Percentiles rank a stretch among this genome's conserved stretches.
These are phyloP conservation scores for Leccinum subgranulosum DNA, from an alignment of 768 basidiomycete genomes.

Conservation along the genomic window DNA sequence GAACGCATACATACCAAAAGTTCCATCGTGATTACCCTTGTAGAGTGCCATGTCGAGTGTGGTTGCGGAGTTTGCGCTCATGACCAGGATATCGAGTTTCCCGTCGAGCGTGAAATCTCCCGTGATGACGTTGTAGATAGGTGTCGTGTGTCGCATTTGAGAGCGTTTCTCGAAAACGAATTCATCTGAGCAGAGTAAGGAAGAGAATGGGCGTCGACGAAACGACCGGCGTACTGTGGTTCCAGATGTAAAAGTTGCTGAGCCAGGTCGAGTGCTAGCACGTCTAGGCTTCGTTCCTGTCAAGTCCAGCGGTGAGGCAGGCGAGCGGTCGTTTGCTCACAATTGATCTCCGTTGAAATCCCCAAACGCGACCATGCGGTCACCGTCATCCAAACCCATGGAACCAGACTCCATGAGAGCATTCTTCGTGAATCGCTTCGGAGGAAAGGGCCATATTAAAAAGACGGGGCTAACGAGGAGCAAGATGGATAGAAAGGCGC, in stretches of 20 bases:
- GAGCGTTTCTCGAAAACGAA: conserved; percentile 53
- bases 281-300: conserved; percentile 59
- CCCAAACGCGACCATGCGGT: conserved; percentile 82
- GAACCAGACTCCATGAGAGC: conserved; percentile 76
- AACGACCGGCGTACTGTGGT: conserved; percentile 56
- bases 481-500: conserved; percentile 13
- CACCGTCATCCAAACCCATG: conserved; percentile 70
- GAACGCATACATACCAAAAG: conserved; percentile 53
- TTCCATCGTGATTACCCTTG: conserved; percentile 55
- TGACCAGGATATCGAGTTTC: conserved; percentile 84
- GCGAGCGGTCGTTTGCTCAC: conserved; percentile 44
- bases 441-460: conserved; percentile 78
- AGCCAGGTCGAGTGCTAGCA: conserved; percentile 69
- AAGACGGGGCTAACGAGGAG: conserved; percentile 20
- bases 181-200: conserved; percentile 40
- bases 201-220: not conserved
- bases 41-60: conserved; percentile 72
- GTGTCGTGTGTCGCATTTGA: conserved; percentile 51
- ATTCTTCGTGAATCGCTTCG: conserved; percentile 83
- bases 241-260: conserved; percentile 82
- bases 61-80: conserved; percentile 56
- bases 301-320: not conserved
- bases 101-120: conserved; percentile 95
- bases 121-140: conserved; percentile 80
- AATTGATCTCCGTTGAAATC: conserved; percentile 97